phyloP scores from a whole-genome alignment of 2,329 filamentous ascomycete genomes.

The Colletotrichum siamense region DNA sequence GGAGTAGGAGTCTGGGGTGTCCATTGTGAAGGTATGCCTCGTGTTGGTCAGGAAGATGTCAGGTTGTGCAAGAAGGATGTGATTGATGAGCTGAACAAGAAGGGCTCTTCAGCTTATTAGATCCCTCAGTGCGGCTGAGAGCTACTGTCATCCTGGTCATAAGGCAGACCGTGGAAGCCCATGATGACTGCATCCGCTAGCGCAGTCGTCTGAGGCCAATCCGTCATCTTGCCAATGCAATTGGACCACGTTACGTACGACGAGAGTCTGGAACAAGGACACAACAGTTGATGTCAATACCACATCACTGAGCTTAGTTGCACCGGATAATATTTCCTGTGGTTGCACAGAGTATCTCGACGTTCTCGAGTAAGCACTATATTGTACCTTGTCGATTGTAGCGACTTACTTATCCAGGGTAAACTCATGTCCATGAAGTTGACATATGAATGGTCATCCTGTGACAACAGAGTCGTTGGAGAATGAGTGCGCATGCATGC shows the following conservation, averaged over 20 bases:
- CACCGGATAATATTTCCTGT: fast-evolving
- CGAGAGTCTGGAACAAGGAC: not conserved
- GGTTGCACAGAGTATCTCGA: not conserved
- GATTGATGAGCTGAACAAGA: not conserved
- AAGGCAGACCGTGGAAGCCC: not conserved
- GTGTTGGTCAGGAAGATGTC: not conserved
- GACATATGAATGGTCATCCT: fast-evolving
- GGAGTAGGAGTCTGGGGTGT: not conserved
- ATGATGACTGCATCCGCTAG: not conserved
- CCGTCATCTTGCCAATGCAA: not conserved
- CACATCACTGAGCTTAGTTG: not conserved
- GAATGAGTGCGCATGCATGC: fast-evolving
- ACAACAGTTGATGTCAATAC: not conserved
- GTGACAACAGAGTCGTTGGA: fast-evolving
- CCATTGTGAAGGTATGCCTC: not conserved
- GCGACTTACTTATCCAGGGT: not conserved
- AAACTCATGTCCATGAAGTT: not conserved
- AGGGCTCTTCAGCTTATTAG: not conserved
- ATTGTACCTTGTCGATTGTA: fast-evolving
- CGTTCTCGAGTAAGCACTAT: fast-evolving
- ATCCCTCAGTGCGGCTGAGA: not conserved
- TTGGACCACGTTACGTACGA: not conserved
- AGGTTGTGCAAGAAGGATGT: fast-evolving
- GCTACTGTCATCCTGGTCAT: not conserved
- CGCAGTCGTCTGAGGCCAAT: not conserved